Percentiles rank a stretch among this genome's conserved stretches.
These are phyloP conservation scores for Dioszegia hungarica DNA, from an alignment of 768 basidiomycete species.

Conservation along the genomic window DNA sequence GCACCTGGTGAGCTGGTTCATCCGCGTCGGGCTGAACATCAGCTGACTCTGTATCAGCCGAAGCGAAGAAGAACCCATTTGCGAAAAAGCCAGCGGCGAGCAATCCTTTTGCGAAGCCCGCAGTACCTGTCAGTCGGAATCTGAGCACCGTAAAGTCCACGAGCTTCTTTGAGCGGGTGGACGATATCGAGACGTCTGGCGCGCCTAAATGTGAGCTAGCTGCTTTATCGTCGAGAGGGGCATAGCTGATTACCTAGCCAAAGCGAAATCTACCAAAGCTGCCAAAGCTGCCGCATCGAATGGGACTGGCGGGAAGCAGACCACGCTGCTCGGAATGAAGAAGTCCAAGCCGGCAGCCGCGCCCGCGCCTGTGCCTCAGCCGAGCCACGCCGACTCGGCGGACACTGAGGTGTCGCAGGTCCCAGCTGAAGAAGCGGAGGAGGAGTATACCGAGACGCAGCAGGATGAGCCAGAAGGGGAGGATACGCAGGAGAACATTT, in stretches of 20 bases:
- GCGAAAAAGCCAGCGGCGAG: conserved; percentile 37
- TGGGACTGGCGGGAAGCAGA: conserved; percentile 22
- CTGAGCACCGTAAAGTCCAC: conserved; percentile 43
- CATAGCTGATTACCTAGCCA: conserved; percentile 8
- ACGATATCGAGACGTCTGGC: conserved; percentile 39
- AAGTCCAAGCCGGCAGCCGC: conserved; percentile 11
- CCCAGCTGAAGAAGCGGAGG: conserved; percentile 4
- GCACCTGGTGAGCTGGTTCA: not conserved
- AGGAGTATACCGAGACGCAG: conserved; percentile 1
- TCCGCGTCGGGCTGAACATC: not conserved
- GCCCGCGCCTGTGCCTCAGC: conserved; percentile 10
- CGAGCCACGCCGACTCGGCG: conserved; percentile 17
- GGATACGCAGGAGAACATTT: not conserved
- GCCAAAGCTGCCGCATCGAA: conserved; percentile 5
- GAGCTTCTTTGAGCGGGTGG: conserved; percentile 47
- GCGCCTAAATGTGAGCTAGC: conserved; percentile 20
- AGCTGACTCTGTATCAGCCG: conserved; percentile 2
- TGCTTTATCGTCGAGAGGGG: not conserved
- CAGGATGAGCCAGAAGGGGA: not conserved
- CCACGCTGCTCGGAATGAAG: conserved; percentile 31
- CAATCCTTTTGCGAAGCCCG: conserved; percentile 45
- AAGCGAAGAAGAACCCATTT: conserved; percentile 45
- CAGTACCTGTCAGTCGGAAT: conserved; percentile 19
- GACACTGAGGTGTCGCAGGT: conserved; percentile 2
- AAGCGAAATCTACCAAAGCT: not conserved